Conservation (phyloP, 1,284 basidiomycete genomes). For the Mycena citricolor region DNA sequence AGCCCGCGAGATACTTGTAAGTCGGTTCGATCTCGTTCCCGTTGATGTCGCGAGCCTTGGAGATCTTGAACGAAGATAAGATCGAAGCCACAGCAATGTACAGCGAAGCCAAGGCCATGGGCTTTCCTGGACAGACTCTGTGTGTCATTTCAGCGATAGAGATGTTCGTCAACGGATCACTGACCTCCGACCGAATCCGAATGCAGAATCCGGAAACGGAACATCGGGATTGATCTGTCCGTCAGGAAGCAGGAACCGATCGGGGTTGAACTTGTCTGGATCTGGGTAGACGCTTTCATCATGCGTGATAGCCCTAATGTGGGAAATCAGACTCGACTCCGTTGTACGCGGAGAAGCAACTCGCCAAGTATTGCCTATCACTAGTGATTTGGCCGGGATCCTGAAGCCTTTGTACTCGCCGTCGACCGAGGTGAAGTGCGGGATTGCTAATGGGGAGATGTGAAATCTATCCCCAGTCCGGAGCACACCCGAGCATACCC, state of each 20-base stretch:
- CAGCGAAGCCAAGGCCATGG: slow-evolving; percentile 20
- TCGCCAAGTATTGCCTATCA: slow-evolving; percentile 10
- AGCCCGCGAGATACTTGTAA: no score
- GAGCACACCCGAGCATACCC: neutral
- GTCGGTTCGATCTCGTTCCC: slow-evolving; percentile 16
- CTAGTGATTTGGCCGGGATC: slow-evolving; percentile 9
- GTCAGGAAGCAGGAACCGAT: slow-evolving; percentile 8
- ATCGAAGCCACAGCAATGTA: slow-evolving; percentile 25
- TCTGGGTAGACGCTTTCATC: slow-evolving; percentile 15
- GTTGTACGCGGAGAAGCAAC: no score
- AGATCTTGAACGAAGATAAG: slow-evolving; percentile 16
- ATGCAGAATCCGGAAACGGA: slow-evolving; percentile 1
- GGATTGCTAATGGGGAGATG: neutral
- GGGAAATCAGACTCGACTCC: no score
- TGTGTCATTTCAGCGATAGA: no score
- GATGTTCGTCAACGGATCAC: no score
- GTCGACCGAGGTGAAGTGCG: slow-evolving; percentile 3
- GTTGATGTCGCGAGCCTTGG: slow-evolving; percentile 13
- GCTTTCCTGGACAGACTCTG: slow-evolving; percentile 22
- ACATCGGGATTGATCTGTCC: slow-evolving; percentile 2
- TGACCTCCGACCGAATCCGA: slow-evolving; percentile 4
- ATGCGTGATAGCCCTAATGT: slow-evolving; percentile 5
- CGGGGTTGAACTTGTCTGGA: slow-evolving; percentile 6
- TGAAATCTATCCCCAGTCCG: neutral
- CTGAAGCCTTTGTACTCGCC: slow-evolving; percentile 11